Evolutionary conservation across 2,329 filamentous ascomycete genomes (phyloP), one percentile per base, ranked within the genome.

Genomic region (Talaromyces sp.): DNA sequence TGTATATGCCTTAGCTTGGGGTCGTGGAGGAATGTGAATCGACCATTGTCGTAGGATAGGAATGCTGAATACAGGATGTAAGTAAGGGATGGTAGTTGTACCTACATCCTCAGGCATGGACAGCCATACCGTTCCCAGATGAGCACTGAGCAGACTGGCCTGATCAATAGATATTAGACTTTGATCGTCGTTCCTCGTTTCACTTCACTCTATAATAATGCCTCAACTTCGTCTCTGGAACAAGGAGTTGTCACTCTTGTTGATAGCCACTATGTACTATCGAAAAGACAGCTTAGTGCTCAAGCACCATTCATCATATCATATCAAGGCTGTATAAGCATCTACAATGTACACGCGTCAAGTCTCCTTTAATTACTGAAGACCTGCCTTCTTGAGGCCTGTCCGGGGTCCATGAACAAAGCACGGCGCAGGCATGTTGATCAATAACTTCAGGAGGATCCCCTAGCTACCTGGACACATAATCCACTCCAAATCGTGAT

Each of bases 341-440:
- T 50, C 28, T n/a, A 37, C 21, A 52, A 31, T 14, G n/a, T 28
- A 14, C 18, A 37, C 33, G 37, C 18, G 21, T 28, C 23, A 42
- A 39, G 33, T 16, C 16, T 14, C 18, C 25, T 33, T 11, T 42
- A 18, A 14, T 50, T 11, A 50, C 25, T 11, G 5, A 14, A 12
- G 21, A 7, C 50, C 31, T 8, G 5, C 31, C 18, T 35, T 18
- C 31, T 16, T 4, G 9, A 35, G 31, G 2, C 16, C 28, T 28
- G 28, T 28, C 28, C 28, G 3, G 28, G 3, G 28, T 28, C 28
- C 28, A 3, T 3, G 28, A 28, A 28, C 28, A 9, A 54, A 33
- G n/a, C 35, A 23, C 50, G 18, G 14, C 50, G 50, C 16, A 35
- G 50, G 50, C 46, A 60, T 60, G 58, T 60, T 60, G 58, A 60